Base-by-base conservation (phyloP, 352 stramenopile species). In the Globisporangium nodosum region DNA sequence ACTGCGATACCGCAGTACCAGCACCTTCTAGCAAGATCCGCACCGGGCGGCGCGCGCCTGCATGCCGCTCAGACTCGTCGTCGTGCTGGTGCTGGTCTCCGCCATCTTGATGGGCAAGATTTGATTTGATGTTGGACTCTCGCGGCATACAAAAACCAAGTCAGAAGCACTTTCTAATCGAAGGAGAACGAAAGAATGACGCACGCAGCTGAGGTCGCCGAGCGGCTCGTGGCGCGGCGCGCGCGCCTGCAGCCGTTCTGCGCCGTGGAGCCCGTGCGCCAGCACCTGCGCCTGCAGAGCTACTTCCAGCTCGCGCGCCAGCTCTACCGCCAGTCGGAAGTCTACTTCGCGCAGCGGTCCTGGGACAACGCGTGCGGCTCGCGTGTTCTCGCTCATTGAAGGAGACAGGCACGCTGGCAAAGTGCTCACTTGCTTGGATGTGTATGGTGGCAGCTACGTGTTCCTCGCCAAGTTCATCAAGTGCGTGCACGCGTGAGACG, bases 391-490 rank as follows among this genome's bases (percentile, higher is more conserved):
- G 18, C 47, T 37, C 62, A 21, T 20, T 47, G 2, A 57, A 46
- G 2, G 8, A 11, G 16, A 39, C 7, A 20, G 15, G 5, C 16
- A 24, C n/a, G 43, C 16, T 49, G 18, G n/a, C 37, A 42, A 27
- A 13, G 42, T 12, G 43, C 43, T 49, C 18, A 49, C 43, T 21
- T 30, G 18, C 13, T 24, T n/a, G 8, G 8, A 1, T 21, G 13
- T 5, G 18, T 27, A 3, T 11, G 18, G 18, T n/a, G 4, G 20
- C 55, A 93, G 84, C n/a, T 93, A 91, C 61, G 83, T 91, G 43
- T 85, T 86, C 53, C 64, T 93, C n/a, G 81, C 78, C 54, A 82
- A 78, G 42, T 89, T 91, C 55, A 87, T 91, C 68, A 88, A 89
- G 84, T 93, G 66, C 35, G 72, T 66, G n/a, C 39, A 27, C 39